Evolutionary conservation across 768 basidiomycete genomes (phyloP), one percentile per base, ranked within the genome.

Genomic region (Tremella yokohamensis): DNA sequence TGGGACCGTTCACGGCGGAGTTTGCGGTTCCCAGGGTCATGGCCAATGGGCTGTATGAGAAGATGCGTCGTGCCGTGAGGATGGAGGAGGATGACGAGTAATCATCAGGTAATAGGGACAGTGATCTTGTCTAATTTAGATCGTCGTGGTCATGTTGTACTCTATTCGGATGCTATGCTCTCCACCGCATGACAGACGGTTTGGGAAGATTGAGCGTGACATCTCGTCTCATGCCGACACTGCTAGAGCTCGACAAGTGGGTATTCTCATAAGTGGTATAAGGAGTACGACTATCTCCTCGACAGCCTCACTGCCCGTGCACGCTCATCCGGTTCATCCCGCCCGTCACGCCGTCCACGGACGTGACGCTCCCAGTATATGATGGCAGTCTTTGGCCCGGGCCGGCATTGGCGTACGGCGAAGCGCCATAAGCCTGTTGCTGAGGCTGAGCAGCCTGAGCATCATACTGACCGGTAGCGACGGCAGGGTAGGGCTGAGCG

Each of bases 11-110:
- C 55, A 45, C 53, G 6, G 60, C 57, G 11, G 60, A 65, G 42
- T 70, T 76, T 37, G 52, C 60, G 15, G 49, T 69, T 11, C 59
- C 65, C 11, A 52, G 69, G 51, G 67, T 66, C 8, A 62, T 74
- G 52, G 45, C 66, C 18, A 58, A 52, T 15, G 65, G 50, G 9
- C 58, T 76, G 22, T 69, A 62, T 61, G 52, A 64, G 47, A 60
- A 67, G 26, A 49, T 34, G 29, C 29, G 29, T 11, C 29, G 29
- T 11, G 29, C 29, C 4, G 29, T 34, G 29, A 4, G 29, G 29
- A 34, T 34, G 29, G 29, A 34, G 29, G 29, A 34, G 6, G 29
- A 34, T 11, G 29, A 34, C 29, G 29, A 34, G 29, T 34, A 11
- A 34, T 34, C 29, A 34, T 34, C 29, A 34, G 11, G 29, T 34